phyloP scores from a whole-genome alignment of 805 yeast species.

The Lachancea cidri region DNA sequence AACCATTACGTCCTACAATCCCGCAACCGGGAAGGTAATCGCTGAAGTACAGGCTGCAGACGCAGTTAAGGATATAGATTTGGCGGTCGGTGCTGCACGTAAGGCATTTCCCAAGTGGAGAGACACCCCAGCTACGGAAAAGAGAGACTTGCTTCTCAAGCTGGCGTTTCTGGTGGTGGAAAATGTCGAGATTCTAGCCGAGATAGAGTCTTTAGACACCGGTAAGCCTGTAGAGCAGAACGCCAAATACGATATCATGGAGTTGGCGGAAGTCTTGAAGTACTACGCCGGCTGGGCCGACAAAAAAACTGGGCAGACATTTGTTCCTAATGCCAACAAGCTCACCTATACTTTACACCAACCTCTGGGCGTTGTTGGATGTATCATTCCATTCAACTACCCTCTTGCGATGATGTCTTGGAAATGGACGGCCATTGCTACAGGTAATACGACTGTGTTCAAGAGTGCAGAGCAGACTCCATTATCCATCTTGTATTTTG shows the following conservation, averaged over 20 bases:
- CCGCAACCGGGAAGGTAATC: constrained; percentile 49
- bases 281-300: constrained; percentile 77
- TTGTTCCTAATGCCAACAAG: constrained; percentile 54
- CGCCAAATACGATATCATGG: constrained; percentile 55
- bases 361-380: constrained; percentile 49
- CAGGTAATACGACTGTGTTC: constrained; percentile 45
- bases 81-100: constrained; percentile 49
- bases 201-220: constrained; percentile 53
- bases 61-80: constrained; percentile 44
- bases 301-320: constrained; percentile 57
- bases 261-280: constrained; percentile 49
- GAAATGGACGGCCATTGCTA: constrained; percentile 45
- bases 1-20: constrained; percentile 38
- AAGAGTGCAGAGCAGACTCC: constrained; percentile 50
- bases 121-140: constrained; percentile 40
- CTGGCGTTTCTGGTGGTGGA: constrained; percentile 46
- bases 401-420: constrained; percentile 47
- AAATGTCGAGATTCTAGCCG: constrained; percentile 47
- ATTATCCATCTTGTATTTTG: constrained; percentile 40
- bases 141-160: constrained; percentile 43
- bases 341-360: constrained; percentile 50
- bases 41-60: constrained; percentile 48
- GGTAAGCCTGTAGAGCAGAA: constrained; percentile 53
- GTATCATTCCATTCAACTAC: constrained; percentile 50
- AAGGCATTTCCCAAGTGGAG: constrained; percentile 50